Conservation (phyloP, 495 filamentous ascomycete species). For the Chaetomidium leptoderma region DNA sequence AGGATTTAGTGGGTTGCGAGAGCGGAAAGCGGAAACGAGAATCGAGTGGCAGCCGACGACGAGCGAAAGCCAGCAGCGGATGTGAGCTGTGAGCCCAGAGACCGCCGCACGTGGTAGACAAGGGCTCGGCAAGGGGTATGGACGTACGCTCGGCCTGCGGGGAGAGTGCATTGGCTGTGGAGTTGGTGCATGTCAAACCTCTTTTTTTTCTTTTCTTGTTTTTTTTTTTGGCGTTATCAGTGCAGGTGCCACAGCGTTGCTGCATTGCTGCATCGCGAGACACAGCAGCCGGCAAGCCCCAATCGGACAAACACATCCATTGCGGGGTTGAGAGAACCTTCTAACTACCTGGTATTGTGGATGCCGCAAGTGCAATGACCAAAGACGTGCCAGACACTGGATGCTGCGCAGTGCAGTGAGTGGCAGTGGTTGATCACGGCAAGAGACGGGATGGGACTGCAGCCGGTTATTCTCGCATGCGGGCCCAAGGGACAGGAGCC, state of each 20-base stretch:
- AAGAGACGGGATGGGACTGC: not conserved
- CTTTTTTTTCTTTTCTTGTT: too few relatives aligned
- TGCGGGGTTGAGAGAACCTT: too few relatives aligned
- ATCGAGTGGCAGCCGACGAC: slow-evolving; percentile 3
- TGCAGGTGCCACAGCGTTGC: too few relatives aligned
- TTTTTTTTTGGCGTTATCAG: too few relatives aligned
- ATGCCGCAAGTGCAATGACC: slow-evolving; percentile 1
- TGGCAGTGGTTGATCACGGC: not conserved
- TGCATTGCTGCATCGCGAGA: not conserved
- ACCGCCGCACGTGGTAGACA: slow-evolving; percentile 9
- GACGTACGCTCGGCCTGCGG: not conserved
- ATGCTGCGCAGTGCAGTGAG: not conserved
- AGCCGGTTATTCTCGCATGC: slow-evolving; percentile 2
- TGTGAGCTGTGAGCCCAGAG: slow-evolving; percentile 5
- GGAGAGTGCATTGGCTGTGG: not conserved
- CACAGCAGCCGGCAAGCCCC: not conserved
- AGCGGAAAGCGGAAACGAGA: not conserved
- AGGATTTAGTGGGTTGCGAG: not conserved
- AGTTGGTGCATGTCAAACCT: not conserved
- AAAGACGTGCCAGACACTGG: not conserved
- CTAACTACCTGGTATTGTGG: too few relatives aligned
- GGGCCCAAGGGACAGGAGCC: slow-evolving; percentile 12
- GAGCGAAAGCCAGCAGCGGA: slow-evolving; percentile 5
- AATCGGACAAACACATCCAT: too few relatives aligned
- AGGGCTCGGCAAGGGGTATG: not conserved